phyloP scores from a whole-genome alignment of 2,329 filamentous ascomycete species.

The Daldinia sp. region DNA sequence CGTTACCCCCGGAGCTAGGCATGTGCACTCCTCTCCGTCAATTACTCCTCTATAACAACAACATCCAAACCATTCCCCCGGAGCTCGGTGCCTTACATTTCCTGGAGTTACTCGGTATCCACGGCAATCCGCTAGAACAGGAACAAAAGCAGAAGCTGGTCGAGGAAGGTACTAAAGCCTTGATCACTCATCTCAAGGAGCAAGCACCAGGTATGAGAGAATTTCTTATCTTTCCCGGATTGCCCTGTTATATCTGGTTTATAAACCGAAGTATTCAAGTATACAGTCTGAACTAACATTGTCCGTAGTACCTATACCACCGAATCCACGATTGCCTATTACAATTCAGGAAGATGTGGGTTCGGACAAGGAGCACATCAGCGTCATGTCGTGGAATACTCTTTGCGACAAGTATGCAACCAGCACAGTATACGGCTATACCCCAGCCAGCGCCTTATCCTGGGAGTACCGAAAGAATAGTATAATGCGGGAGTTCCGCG shows the following conservation, averaged over 20 bases:
- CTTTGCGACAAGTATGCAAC: constrained; percentile 95
- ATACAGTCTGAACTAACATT: constrained; percentile 42
- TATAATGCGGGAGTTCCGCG: constrained; percentile 84
- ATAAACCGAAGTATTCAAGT: not conserved
- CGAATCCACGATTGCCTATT: constrained; percentile 80
- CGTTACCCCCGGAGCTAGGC: constrained; percentile 89
- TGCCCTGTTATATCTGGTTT: not conserved
- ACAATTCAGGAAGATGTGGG: constrained; percentile 77
- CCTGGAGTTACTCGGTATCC: constrained; percentile 88
- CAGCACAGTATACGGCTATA: constrained; percentile 87
- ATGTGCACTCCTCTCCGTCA: constrained; percentile 95
- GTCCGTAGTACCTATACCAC: constrained; percentile 77
- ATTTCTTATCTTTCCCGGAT: not conserved
- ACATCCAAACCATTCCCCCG: constrained; percentile 82
- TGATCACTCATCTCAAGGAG: constrained; percentile 87
- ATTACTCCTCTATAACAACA: constrained; percentile 90
- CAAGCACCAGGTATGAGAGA: constrained; percentile 79
- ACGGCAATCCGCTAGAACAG: constrained; percentile 87
- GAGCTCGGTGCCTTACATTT: constrained; percentile 91
- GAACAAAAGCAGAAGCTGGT: constrained; percentile 84
- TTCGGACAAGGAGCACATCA: constrained; percentile 75
- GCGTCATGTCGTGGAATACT: constrained; percentile 94
- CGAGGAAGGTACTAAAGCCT: constrained; percentile 85
- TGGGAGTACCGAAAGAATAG: constrained; percentile 90
- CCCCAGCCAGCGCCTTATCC: constrained; percentile 80